phyloP scores from a whole-genome alignment of 2,329 filamentous ascomycete species.

The Alternaria metachromatica region DNA sequence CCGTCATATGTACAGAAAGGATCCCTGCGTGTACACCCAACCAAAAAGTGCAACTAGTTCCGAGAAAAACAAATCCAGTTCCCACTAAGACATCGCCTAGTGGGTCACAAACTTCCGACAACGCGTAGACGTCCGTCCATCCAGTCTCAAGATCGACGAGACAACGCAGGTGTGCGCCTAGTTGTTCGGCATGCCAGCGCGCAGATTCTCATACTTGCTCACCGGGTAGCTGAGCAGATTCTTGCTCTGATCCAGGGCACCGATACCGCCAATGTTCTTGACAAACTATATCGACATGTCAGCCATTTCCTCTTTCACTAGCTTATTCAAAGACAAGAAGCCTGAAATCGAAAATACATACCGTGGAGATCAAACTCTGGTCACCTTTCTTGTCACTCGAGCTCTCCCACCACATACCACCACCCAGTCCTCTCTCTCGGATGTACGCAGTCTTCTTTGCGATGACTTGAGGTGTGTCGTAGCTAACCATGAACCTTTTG shows the following conservation, averaged over 20 bases:
- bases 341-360: conserved; percentile 18
- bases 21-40: not conserved
- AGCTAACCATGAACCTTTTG: conserved; percentile 37
- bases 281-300: conserved; percentile 49
- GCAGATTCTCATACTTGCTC: conserved; percentile 74
- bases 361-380: conserved; percentile 42
- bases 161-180: not conserved
- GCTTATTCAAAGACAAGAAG: too few species aligned
- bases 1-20: not conserved
- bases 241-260: conserved; percentile 57
- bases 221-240: conserved; percentile 71
- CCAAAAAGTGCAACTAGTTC: not conserved
- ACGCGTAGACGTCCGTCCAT: not conserved
- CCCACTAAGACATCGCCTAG: not conserved
- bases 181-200: conserved; percentile 29
- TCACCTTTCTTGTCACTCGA: conserved; percentile 40
- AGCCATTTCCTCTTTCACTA: not conserved
- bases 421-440: conserved; percentile 38
- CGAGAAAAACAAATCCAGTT: not conserved
- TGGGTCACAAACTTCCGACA: not conserved
- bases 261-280: conserved; percentile 62
- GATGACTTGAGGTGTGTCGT: conserved; percentile 44
- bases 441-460: conserved; percentile 37
- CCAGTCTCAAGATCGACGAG: not conserved
- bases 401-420: conserved; percentile 50